Conservation (phyloP, 1,284 basidiomycete species). For the Malassezia brasiliensis region DNA sequence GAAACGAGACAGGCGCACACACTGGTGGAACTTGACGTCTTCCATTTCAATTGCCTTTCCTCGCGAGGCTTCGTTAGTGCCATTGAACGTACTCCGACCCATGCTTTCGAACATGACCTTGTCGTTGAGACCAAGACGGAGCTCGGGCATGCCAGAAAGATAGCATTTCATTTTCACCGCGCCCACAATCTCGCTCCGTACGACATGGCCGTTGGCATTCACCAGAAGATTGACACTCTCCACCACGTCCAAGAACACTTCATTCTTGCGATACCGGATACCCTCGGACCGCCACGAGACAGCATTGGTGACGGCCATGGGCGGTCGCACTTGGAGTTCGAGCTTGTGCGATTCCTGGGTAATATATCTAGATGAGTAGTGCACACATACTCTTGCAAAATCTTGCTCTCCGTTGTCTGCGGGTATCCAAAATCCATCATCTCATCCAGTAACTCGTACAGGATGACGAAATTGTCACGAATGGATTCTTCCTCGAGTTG, state of each 20-base stretch:
- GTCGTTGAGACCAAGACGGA: constrained; percentile 90
- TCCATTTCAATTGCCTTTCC: constrained; percentile 99
- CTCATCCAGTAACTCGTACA: constrained; percentile 91
- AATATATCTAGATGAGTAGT: constrained; percentile 66
- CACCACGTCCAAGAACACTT: constrained; percentile 96
- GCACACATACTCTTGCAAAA: constrained; percentile 77
- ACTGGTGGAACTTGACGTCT: constrained; percentile 99
- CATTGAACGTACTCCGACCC: constrained; percentile 61
- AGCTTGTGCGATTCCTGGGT: constrained; percentile 98
- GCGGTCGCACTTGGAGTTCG: constrained; percentile 87
- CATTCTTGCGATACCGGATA: constrained; percentile 95
- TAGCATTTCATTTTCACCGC: constrained; percentile 99
- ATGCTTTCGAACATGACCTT: constrained; percentile 99
- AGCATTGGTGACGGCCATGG: constrained; percentile 95
- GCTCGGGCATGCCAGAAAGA: constrained; percentile 94
- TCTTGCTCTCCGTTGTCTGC: constrained; percentile 98
- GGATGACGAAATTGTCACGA: constrained; percentile 92
- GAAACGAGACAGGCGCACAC: constrained; percentile 95
- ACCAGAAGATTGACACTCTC: constrained; percentile 95
- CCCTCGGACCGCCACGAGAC: constrained; percentile 98
- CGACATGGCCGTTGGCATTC: constrained; percentile 91
- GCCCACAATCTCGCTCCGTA: constrained; percentile 91
- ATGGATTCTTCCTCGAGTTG: constrained; percentile 98
- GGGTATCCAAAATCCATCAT: constrained; percentile 99
- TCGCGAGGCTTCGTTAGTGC: constrained; percentile 61